Conservation (phyloP, 352 stramenopile genomes). For the Plasmopara viticola region DNA sequence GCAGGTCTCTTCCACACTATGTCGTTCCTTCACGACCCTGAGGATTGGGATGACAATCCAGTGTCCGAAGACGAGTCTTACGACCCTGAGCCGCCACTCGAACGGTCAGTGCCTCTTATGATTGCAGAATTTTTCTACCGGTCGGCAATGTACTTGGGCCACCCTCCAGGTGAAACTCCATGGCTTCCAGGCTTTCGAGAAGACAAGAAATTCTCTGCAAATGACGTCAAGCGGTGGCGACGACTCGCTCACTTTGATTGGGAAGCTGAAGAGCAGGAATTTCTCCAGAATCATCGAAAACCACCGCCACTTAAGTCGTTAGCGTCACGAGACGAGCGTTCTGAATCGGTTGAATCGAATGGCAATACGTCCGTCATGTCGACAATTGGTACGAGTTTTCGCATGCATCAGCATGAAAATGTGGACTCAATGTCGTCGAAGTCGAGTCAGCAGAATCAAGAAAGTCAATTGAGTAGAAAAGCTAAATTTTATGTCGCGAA, state of each 20-base stretch:
- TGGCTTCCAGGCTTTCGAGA: slow-evolving; percentile 63
- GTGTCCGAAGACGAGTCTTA: slow-evolving; percentile 13
- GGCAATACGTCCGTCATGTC: slow-evolving; percentile 25
- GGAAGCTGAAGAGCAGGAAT: slow-evolving; percentile 42
- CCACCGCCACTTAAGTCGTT: neutral
- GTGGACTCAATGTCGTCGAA: slow-evolving; percentile 15
- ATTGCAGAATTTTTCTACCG: slow-evolving; percentile 77
- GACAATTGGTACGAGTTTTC: slow-evolving; percentile 21
- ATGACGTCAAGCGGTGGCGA: slow-evolving; percentile 74
- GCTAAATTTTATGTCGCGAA: neutral
- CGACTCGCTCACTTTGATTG: slow-evolving; percentile 69
- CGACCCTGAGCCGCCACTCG: slow-evolving; percentile 29
- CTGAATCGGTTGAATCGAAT: slow-evolving; percentile 21
- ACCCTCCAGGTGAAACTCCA: slow-evolving; percentile 36
- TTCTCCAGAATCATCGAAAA: slow-evolving; percentile 17
- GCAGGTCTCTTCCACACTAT: slow-evolving; percentile 50
- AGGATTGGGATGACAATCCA: slow-evolving; percentile 25
- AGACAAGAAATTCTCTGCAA: slow-evolving; percentile 62
- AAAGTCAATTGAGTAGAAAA: slow-evolving; percentile 16
- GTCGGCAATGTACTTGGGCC: slow-evolving; percentile 59
- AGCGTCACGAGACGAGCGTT: slow-evolving; percentile 9
- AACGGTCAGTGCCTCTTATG: slow-evolving; percentile 69
- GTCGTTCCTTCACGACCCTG: slow-evolving; percentile 43
- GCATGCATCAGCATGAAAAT: slow-evolving; percentile 16
- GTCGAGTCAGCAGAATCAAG: slow-evolving; percentile 9